phyloP scores from a whole-genome alignment of 2,329 filamentous ascomycete species.

The Pseudopithomyces maydicus region DNA sequence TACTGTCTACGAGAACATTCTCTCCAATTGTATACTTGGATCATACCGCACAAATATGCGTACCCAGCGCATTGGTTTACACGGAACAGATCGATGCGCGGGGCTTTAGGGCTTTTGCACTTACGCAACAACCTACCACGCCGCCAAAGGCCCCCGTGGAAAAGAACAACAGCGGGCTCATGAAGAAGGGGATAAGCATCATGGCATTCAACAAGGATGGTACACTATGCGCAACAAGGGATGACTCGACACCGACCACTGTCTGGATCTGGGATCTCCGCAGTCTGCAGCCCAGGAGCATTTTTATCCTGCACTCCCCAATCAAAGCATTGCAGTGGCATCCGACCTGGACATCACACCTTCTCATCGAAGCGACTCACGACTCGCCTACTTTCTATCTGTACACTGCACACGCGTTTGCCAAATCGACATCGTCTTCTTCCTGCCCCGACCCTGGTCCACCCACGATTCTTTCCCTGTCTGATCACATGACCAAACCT shows the following conservation, averaged over 20 bases:
- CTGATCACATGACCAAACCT: conserved; percentile 28
- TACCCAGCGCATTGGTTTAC: conserved; percentile 40
- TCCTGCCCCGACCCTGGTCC: conserved; percentile 3
- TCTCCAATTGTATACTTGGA: conserved; percentile 45
- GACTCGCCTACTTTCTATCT: conserved; percentile 49
- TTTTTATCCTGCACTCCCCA: conserved; percentile 52
- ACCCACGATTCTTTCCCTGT: conserved; percentile 33
- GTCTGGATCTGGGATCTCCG: conserved; percentile 55
- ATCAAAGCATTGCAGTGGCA: conserved; percentile 53
- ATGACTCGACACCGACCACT: conserved; percentile 48
- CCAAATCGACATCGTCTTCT: conserved; percentile 18
- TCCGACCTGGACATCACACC: conserved; percentile 36
- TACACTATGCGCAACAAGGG: conserved; percentile 44
- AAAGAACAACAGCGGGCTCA: conserved; percentile 34
- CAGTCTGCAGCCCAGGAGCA: conserved; percentile 43
- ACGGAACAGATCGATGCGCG: conserved; percentile 41
- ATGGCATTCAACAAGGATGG: conserved; percentile 43
- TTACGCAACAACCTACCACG: conserved; percentile 39
- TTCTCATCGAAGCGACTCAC: conserved; percentile 51
- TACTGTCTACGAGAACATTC: conserved; percentile 49
- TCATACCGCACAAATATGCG: conserved; percentile 43
- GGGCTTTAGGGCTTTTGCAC: conserved; percentile 31
- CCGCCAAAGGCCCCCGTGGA: conserved; percentile 39
- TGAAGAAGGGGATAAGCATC: conserved; percentile 45
- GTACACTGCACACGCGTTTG: conserved; percentile 33